Evolutionary conservation across 2,329 filamentous ascomycete genomes (phyloP), one percentile per base, ranked within the genome.

Genomic region (Ilyonectria robusta): DNA sequence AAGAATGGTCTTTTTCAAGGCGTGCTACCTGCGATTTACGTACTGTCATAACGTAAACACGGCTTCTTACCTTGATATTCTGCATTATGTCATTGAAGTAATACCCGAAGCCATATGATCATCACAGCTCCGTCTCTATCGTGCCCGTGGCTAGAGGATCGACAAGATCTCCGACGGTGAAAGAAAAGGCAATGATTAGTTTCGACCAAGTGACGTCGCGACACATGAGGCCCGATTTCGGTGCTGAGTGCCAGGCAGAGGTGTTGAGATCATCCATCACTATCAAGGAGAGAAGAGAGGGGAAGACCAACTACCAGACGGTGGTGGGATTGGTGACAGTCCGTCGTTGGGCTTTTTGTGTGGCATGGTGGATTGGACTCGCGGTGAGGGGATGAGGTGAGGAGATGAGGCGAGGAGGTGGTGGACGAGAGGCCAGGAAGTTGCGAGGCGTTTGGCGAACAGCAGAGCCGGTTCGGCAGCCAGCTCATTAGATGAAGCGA

Each of bases 151-250:
- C 50, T 23, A n/a, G 50, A n/a, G 29, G 67, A 72, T 75, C 69
- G 64, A 54, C 65, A 50, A 40, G 62, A 72, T 74, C 68, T 63
- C 59, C 59, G 66, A 70, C 40, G 53, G 57, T 53, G 60, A 68
- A 66, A 56, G 40, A 65, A 66, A 68, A 62, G 67, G 50, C 50
- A 61, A 54, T 47, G 35, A 62, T 40, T 56, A 35, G 21, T 60
- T 64, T 50, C 50, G 19, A 31, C 29, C 61, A 21, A 58, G 60
- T 70, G 68, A 69, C 66, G 66, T 70, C 57, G 59, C 19, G 53
- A 29, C 50, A 57, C 62, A 64, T 61, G 47, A 53, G 40, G n/a
- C 50, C 50, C 53, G 35, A 21, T 53, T 46, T 51, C 42, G 37
- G 13, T 35, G 31, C 37, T 35, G 21, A 46, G 19, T 10, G 15